Evolutionary conservation across 208 protist genomes (phyloP).

Genomic region (Leishmania mexicana): DNA sequence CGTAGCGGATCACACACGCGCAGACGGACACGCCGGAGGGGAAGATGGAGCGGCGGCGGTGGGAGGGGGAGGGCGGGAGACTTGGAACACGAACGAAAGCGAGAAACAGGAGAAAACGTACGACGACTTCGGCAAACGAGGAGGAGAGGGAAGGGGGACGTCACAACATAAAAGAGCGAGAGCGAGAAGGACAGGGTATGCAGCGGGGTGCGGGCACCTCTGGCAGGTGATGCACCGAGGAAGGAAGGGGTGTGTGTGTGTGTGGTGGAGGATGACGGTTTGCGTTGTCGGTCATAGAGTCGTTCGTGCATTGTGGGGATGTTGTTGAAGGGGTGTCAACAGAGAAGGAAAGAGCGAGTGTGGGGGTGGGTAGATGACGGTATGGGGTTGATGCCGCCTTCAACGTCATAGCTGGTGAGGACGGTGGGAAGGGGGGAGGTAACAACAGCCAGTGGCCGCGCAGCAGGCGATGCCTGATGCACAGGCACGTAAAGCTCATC

Average conservation of each 20-base stretch:
- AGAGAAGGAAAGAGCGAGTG: background rate
- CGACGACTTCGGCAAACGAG: background rate
- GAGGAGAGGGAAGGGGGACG: no score
- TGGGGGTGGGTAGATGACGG: background rate
- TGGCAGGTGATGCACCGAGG: background rate
- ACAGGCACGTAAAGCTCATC: background rate
- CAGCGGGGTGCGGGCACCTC: background rate
- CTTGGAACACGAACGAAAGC: background rate
- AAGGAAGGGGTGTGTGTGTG: no score
- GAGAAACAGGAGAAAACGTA: background rate
- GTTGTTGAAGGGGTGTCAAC: background rate
- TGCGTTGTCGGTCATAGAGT: background rate
- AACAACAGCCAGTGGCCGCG: background rate
- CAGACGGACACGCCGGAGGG: background rate
- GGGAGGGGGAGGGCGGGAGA: slow-evolving; percentile 6
- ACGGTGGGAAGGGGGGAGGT: background rate
- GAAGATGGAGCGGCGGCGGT: background rate
- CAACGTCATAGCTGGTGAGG: background rate
- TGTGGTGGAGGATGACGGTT: background rate
- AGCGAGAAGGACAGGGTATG: no score
- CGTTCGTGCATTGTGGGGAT: background rate
- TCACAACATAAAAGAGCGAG: background rate
- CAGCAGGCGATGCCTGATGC: background rate
- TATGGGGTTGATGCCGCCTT: background rate
- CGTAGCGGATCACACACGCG: background rate